Evolutionary conservation across 208 protist species (phyloP).

Genomic region (Leishmania guyanensis): DNA sequence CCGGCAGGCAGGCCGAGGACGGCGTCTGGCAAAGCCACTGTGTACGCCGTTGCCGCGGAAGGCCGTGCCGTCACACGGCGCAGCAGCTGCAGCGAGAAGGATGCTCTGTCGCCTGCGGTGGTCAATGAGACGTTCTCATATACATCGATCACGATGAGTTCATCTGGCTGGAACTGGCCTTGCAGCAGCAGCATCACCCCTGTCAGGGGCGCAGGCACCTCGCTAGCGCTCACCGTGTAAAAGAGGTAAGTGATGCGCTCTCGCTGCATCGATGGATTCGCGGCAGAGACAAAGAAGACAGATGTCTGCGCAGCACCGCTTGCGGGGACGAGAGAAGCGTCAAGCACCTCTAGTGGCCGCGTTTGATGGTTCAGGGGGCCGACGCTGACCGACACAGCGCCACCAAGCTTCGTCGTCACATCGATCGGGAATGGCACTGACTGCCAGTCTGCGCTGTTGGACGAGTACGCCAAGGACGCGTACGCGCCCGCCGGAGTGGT

Average conservation of each 20-base stretch:
- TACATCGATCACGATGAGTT: slow-evolving; percentile 33
- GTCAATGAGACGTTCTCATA: slow-evolving; percentile 4
- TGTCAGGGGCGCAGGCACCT: slow-evolving; percentile 5
- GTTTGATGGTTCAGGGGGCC: slow-evolving; percentile 21
- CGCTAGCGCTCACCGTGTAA: slow-evolving; percentile 26
- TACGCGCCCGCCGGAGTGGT: slow-evolving; percentile 33
- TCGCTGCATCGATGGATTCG: neutral
- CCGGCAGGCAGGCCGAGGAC: slow-evolving; percentile 16
- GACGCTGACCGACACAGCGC: slow-evolving; percentile 23
- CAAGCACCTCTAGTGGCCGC: slow-evolving; percentile 34
- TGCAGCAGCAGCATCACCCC: slow-evolving; percentile 32
- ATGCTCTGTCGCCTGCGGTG: neutral
- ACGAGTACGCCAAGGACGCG: slow-evolving; percentile 17
- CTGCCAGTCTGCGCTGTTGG: slow-evolving; percentile 25
- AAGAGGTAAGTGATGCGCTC: slow-evolving; percentile 29
- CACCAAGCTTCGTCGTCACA: slow-evolving; percentile 12
- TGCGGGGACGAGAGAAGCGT: slow-evolving; percentile 28
- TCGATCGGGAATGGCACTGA: slow-evolving; percentile 11
- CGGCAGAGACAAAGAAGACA: slow-evolving; percentile 54
- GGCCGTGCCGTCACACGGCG: slow-evolving; percentile 23
- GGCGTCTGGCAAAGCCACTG: slow-evolving; percentile 25
- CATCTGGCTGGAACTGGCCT: slow-evolving; percentile 28
- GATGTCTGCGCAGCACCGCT: slow-evolving; percentile 36
- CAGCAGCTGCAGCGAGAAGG: slow-evolving; percentile 11
- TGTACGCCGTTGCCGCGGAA: slow-evolving; percentile 19